A percentile compares a stretch with the other conserved stretches of the same genome.
These are phyloP conservation scores for Grigorovia yakushimaensis DNA, from an alignment of 805 yeast genomes.

Conservation along the genomic window DNA sequence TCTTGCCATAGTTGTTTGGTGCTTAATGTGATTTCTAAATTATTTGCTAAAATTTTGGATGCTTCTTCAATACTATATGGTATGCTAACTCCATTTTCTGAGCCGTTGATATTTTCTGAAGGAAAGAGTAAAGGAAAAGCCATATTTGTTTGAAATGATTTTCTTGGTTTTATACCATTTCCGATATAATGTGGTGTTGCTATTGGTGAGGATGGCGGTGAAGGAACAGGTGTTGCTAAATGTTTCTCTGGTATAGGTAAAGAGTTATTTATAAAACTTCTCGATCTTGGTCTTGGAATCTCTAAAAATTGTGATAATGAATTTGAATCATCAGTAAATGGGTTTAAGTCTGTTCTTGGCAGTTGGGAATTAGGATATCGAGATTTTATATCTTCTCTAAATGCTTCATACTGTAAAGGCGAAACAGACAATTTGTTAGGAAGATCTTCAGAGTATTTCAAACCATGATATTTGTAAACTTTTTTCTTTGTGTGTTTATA, in stretches of 20 bases:
- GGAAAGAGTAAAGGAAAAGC: slow-evolving; percentile 63
- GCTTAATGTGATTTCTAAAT: slow-evolving; percentile 58
- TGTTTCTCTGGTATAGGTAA: slow-evolving; percentile 25
- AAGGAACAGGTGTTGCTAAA: slow-evolving; percentile 81
- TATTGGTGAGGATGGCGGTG: slow-evolving; percentile 55
- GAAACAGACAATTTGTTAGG: slow-evolving; percentile 43
- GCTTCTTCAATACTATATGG: slow-evolving; percentile 81
- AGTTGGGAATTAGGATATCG: slow-evolving; percentile 66
- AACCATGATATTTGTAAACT: slow-evolving; percentile 34
- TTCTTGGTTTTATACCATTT: slow-evolving; percentile 34
- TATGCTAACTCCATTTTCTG: slow-evolving; percentile 22
- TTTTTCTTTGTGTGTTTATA: slow-evolving; percentile 37
- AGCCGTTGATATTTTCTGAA: slow-evolving; percentile 29
- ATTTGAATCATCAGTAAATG: slow-evolving; percentile 37
- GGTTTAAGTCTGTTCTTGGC: slow-evolving; percentile 39
- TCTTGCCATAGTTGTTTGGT: slow-evolving; percentile 63
- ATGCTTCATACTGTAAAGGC: slow-evolving; percentile 77
- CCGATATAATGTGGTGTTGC: slow-evolving; percentile 11
- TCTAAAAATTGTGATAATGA: slow-evolving; percentile 53
- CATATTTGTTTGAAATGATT: slow-evolving; percentile 55
- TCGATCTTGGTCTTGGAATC: slow-evolving; percentile 41
- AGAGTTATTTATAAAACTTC: slow-evolving; percentile 22
- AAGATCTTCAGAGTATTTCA: slow-evolving; percentile 15
- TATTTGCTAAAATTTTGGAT: slow-evolving; percentile 49
- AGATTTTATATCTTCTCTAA: slow-evolving; percentile 60